A percentile compares a stretch with the other conserved stretches of the same genome.
These are phyloP conservation scores for Aspergillus viridinutans DNA, from an alignment of 2,329 filamentous ascomycete species.

Conservation along the genomic window DNA sequence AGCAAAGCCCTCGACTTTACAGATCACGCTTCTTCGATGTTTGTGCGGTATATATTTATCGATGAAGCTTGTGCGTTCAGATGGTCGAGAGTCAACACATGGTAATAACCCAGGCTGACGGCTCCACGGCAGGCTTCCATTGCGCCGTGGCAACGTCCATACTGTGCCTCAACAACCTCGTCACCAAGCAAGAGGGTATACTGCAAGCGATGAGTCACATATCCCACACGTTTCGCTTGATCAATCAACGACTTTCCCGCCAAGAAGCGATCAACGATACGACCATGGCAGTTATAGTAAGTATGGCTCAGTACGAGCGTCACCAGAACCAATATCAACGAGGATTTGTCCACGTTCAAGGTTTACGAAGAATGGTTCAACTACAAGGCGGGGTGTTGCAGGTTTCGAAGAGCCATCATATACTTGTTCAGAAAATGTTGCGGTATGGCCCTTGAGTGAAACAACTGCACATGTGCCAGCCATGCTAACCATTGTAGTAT, in stretches of 20 bases:
- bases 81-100: background rate
- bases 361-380: background rate
- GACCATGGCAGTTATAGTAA: background rate
- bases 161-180: background rate
- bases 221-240: background rate
- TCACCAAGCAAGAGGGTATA: background rate
- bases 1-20: background rate
- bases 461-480: background rate
- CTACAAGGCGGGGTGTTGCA: background rate
- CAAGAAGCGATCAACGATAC: background rate
- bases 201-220: background rate
- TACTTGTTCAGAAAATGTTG: background rate
- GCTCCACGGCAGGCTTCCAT: background rate
- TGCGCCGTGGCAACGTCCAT: background rate
- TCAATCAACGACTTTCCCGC: background rate
- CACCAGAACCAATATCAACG: background rate
- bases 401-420: background rate
- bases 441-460: background rate
- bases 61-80: background rate
- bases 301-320: background rate
- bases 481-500: background rate
- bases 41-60: background rate
- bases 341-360: background rate
- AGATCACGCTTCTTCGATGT: background rate
- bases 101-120: too few relatives aligned